Base-by-base conservation (phyloP, 202 grass and related monocot genomes). In the Dendrocalamus latiflorus region DNA sequence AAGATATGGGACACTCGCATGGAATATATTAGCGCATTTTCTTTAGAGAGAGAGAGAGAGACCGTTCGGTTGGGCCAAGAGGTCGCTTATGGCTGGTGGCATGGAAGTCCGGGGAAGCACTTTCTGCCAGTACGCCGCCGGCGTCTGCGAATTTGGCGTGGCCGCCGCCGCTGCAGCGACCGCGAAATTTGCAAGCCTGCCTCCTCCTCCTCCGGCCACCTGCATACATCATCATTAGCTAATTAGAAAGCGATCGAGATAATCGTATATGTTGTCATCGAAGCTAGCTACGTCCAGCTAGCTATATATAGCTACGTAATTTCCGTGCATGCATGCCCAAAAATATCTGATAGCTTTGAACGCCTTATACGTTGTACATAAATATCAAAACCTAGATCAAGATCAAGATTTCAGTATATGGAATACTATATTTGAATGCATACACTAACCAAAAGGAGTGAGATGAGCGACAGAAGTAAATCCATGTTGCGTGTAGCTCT, bases 111-210 rank as follows among this genome's bases (percentile, higher is more conserved):
- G 13, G 2, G 68, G 79, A 12, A 82, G 79, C 26, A 72, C 41
- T 25, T 56, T 41, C 10, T 33, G 79, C 79, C 79, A 82, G 36
- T 82, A 82, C 20, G 36, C 68, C n/a, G 15, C 14, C 7, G 54
- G 53, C 6, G 53, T 38, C 36, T 17, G n/a, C n/a, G n/a, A n/a
- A n/a, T n/a, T n/a, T n/a, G n/a, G n/a, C n/a, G n/a, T n/a, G n/a
- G n/a, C n/a, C 47, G 62, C 37, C 6, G 8, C 50, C 16, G 24
- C 51, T 14, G 65, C 6, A 16, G 49, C 34, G 3, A 3, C 39
- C 44, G 1, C 12, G 12, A 47, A 47, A 47, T 47, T 14, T 47
- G 44, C 44, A 47, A 3, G 12, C 44, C 44, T 47, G 44, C 42
- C 42, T 3, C 44, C 44, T 81, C 17, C 61, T 24, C n/a, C 67